These are phyloP conservation scores for Aureobasidium mangrovei DNA, from an alignment of 2,329 filamentous ascomycete genomes.

Conservation along the genomic window DNA sequence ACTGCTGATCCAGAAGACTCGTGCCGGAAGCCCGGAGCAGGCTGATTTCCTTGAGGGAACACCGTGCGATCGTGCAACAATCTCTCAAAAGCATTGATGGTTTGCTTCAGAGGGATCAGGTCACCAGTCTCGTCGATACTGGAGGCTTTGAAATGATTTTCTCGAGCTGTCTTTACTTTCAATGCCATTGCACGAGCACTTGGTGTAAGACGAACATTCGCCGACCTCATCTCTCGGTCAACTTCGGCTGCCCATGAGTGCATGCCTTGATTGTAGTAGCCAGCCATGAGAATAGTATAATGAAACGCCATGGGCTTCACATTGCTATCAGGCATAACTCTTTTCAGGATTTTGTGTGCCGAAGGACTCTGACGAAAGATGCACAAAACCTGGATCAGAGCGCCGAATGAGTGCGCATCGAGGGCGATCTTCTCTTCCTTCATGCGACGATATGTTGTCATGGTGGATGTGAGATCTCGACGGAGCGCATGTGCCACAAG, in stretches of 20 bases:
- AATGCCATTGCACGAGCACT: slow-evolving; percentile 37
- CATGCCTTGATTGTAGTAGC: slow-evolving; percentile 35
- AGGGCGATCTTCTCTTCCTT: slow-evolving; percentile 40
- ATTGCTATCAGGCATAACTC: slow-evolving; percentile 42
- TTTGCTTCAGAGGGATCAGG: slow-evolving; percentile 24
- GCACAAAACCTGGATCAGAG: slow-evolving; percentile 51
- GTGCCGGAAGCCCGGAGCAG: not conserved
- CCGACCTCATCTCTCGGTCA: slow-evolving; percentile 35
- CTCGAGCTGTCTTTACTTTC: slow-evolving; percentile 24
- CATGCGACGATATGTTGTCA: slow-evolving; percentile 49
- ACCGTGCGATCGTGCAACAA: not conserved
- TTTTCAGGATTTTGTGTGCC: slow-evolving; percentile 45
- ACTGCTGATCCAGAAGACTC: not conserved
- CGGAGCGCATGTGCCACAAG: slow-evolving; percentile 59
- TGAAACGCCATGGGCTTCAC: slow-evolving; percentile 40
- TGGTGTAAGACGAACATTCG: slow-evolving; percentile 32
- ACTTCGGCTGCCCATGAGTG: slow-evolving; percentile 43
- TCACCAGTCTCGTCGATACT: not conserved
- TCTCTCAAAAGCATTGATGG: slow-evolving; percentile 27
- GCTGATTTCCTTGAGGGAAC: not conserved
- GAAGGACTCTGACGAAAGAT: slow-evolving; percentile 45
- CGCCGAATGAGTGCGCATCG: slow-evolving; percentile 51
- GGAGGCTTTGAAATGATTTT: slow-evolving; percentile 21
- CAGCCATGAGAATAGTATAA: slow-evolving; percentile 46
- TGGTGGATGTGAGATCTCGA: slow-evolving; percentile 48